Evolutionary conservation across 805 yeast species (phyloP).

Genomic region (Myxozyma nipponensis): DNA sequence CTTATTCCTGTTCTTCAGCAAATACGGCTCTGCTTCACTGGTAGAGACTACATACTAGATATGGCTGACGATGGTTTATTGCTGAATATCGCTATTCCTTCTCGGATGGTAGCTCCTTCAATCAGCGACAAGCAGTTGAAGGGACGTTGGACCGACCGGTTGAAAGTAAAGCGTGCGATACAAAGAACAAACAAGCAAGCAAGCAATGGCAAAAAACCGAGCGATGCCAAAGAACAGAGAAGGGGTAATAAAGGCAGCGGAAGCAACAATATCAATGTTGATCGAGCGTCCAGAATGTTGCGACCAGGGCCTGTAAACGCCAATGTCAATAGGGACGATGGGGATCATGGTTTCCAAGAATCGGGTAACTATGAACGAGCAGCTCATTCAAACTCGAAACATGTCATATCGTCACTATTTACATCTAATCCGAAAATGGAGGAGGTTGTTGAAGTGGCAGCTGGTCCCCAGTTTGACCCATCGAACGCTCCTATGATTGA

Average conservation of each 20-base stretch:
- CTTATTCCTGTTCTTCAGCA: no score
- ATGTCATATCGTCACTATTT: constrained; percentile 71
- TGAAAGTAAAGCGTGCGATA: constrained; percentile 50
- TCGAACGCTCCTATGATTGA: constrained; percentile 79
- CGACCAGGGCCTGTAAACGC: constrained; percentile 1
- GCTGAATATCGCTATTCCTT: constrained; percentile 61
- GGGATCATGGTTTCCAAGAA: neutral
- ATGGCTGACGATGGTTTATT: constrained; percentile 65
- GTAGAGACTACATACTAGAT: no score
- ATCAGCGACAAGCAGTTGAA: constrained; percentile 44
- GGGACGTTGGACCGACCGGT: constrained; percentile 79
- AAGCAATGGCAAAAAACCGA: neutral
- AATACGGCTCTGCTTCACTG: no score
- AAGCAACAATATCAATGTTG: constrained; percentile 13
- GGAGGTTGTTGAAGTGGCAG: constrained; percentile 33
- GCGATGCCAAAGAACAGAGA: neutral
- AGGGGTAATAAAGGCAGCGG: constrained; percentile 10
- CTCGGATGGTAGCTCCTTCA: constrained; percentile 28
- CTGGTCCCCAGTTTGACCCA: constrained; percentile 41
- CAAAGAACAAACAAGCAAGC: constrained; percentile 11
- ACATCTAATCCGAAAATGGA: constrained; percentile 54
- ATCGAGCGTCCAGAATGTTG: neutral
- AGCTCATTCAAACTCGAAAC: neutral
- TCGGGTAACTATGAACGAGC: neutral
- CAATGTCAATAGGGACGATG: neutral